Percentiles rank a stretch among this genome's conserved stretches.
Conservation (phyloP, 2,329 filamentous ascomycete genomes). For the Penicillium concentricum region DNA sequence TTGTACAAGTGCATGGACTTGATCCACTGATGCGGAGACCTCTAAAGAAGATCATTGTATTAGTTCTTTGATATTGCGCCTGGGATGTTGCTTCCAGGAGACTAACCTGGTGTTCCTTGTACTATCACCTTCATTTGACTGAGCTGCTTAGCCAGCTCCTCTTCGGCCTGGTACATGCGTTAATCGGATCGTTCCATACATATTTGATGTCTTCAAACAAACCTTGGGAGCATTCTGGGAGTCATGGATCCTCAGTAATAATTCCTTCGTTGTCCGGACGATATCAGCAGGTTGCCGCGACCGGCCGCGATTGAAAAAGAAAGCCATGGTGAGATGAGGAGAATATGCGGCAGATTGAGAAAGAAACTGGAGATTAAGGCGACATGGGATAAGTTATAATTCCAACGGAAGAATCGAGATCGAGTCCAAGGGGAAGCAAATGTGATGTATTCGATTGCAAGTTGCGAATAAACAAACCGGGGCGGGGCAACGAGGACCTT, state of each 20-base stretch:
- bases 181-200: conserved; percentile 55
- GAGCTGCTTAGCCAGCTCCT: conserved; percentile 83
- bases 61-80: background rate
- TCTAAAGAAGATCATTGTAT: conserved; percentile 54
- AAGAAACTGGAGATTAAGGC: conserved; percentile 10
- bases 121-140: conserved; percentile 89
- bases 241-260: conserved; percentile 61
- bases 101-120: conserved; percentile 82
- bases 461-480: conserved; percentile 26
- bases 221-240: conserved; percentile 58
- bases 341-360: conserved; percentile 14
- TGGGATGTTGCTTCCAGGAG: background rate
- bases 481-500: conserved; percentile 24
- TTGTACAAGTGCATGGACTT: conserved; percentile 81
- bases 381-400: conserved; percentile 1
- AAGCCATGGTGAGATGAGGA: conserved; percentile 57
- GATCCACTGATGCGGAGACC: conserved; percentile 79
- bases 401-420: background rate
- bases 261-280: conserved; percentile 62
- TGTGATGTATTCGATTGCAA: conserved; percentile 13
- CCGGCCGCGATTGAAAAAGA: conserved; percentile 64
- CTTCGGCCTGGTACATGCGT: conserved; percentile 69
- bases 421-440: conserved; percentile 1
- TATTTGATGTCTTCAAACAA: conserved; percentile 34
- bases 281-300: conserved; percentile 63